Base-by-base conservation (phyloP, 305 asterid species). In the Solanum aculeatissimum region DNA sequence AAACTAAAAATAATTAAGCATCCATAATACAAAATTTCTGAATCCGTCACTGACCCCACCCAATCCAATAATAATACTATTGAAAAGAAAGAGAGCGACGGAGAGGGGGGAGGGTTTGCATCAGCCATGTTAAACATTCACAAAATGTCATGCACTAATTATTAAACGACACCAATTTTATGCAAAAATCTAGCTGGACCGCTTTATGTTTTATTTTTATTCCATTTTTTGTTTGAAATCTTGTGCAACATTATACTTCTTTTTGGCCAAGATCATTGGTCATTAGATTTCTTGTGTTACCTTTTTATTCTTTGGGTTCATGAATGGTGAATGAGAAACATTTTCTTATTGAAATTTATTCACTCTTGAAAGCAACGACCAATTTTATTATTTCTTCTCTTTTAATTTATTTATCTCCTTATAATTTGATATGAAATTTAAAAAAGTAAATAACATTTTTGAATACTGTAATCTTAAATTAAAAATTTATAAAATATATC, bases 381-480 rank as follows among this genome's bases (percentile, higher is more conserved):
- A 60, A 12, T 23, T 23, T 23, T 23, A 23, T 60, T 3, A 3
- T n/a, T n/a, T 54, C 60, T 54, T 11, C 15, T 14, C 10, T 18
- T 7, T 7, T 18, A 54, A 54, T 54, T 1, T 18, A 1, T 54
- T 1, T 54, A 1, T 16, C 7, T 54, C 7, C 0, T 2, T 38
- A 3, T 42, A 42, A 9, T 42, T 42, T 42, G 4, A 9, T 42
- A 1, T 0, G 3, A 0, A 42, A 3, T n/a, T n/a, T 57, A n/a
- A n/a, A 2, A 57, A 57, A 8, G 15, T n/a, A n/a, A 4, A 57
- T n/a, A 1, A 9, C 0, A 9, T 0, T n/a, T 57, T 57, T 57
- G 0, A 57, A 57, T 57, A 0, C 3, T 57, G 0, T 57, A 0
- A 1, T 57, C 1, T n/a, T n/a, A 57, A 49, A 57, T 57, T 57